A percentile compares a stretch with the other conserved stretches of the same genome.
phyloP scores from a whole-genome alignment of 2,329 filamentous ascomycete genomes.

The Penicillium sp. region DNA sequence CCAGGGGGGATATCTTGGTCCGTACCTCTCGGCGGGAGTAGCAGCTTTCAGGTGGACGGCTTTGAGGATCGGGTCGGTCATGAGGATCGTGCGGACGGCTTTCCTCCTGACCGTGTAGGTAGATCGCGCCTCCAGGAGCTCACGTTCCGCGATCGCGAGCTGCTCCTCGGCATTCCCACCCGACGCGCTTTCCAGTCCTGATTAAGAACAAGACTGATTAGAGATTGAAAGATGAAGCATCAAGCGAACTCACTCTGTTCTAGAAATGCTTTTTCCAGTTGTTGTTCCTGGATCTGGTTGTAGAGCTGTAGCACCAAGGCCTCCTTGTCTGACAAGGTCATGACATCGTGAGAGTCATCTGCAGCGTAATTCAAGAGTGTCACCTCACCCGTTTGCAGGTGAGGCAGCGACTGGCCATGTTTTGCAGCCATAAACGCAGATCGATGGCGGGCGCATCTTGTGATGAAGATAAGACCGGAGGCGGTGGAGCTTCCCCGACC shows the following conservation, averaged over 20 bases:
- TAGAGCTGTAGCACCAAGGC: slow-evolving; percentile 67
- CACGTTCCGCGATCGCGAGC: slow-evolving; percentile 59
- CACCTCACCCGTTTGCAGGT: slow-evolving; percentile 36
- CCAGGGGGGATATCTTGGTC: neutral
- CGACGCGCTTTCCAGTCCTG: slow-evolving; percentile 41
- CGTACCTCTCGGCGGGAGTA: slow-evolving; percentile 68
- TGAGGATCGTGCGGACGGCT: slow-evolving; percentile 68
- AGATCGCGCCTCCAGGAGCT: slow-evolving; percentile 70
- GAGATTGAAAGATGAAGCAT: slow-evolving; percentile 3
- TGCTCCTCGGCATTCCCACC: slow-evolving; percentile 55
- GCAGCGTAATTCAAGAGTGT: slow-evolving; percentile 44
- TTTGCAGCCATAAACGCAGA: slow-evolving; percentile 38
- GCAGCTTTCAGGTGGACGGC: slow-evolving; percentile 70
- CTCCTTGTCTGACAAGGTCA: slow-evolving; percentile 67
- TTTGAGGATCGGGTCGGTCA: slow-evolving; percentile 73
- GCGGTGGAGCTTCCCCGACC: slow-evolving; percentile 21
- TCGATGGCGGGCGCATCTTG: slow-evolving; percentile 30
- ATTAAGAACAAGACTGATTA: slow-evolving; percentile 1
- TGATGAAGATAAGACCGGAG: slow-evolving; percentile 24
- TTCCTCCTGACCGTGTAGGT: slow-evolving; percentile 69
- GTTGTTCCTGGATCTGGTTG: slow-evolving; percentile 69
- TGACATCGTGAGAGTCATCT: slow-evolving; percentile 48
- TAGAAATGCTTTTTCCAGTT: slow-evolving; percentile 70
- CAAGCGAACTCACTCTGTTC: slow-evolving; percentile 39
- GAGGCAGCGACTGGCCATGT: slow-evolving; percentile 30